Conservation (phyloP, 1,284 basidiomycete species). For the Pterulicium gracile region DNA sequence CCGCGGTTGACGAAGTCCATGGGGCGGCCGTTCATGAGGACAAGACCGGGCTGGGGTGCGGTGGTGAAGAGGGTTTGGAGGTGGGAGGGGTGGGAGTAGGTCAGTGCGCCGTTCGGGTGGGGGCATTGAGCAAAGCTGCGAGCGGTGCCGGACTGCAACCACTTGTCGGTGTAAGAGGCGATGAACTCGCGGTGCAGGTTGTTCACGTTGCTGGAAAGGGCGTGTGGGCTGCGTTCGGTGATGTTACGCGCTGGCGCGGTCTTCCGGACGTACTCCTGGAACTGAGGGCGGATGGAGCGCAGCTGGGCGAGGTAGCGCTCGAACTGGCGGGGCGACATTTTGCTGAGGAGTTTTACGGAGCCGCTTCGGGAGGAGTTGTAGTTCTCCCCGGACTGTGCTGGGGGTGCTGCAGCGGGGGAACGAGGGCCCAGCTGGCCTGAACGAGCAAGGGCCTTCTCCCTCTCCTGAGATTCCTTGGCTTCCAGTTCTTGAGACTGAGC, state of each 20-base stretch:
- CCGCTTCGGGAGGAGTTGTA: conserved; percentile 11
- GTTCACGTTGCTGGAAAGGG: conserved; percentile 20
- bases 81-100: conserved; percentile 39
- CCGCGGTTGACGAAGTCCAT: not conserved
- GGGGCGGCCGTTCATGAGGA: not conserved
- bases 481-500: conserved; percentile 7
- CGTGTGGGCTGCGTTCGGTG: conserved; percentile 10
- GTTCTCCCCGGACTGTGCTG: conserved; percentile 6
- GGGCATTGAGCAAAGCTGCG: conserved; percentile 50
- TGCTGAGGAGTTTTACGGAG: conserved; percentile 19
- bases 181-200: conserved; percentile 23
- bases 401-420: too few relatives aligned
- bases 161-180: conserved; percentile 21
- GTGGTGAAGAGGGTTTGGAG: conserved; percentile 44
- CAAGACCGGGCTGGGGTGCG: not conserved
- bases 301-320: conserved; percentile 43
- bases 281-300: conserved; percentile 42
- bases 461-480: conserved; percentile 4
- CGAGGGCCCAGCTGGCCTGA: not conserved
- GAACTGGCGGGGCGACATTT: conserved; percentile 43
- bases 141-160: conserved; percentile 20
- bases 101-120: conserved; percentile 50
- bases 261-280: conserved; percentile 32
- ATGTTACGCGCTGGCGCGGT: conserved; percentile 7
- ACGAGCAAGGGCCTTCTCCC: conserved; percentile 3